phyloP scores from a whole-genome alignment of 306 rosid species.

The Inga laurina region DNA sequence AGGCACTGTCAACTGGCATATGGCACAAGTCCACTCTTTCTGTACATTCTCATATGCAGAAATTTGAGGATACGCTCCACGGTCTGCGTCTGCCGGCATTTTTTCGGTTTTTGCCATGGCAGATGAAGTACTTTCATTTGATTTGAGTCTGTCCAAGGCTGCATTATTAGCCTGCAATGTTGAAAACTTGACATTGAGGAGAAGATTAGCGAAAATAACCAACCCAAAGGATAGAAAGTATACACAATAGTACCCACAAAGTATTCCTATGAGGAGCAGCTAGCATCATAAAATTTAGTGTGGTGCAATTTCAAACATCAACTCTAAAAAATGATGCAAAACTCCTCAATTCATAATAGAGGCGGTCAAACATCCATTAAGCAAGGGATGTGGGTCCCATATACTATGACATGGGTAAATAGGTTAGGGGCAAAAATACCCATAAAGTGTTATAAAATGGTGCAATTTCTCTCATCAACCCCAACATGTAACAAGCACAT shows the following conservation, averaged over 20 bases:
- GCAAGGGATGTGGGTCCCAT: too few species aligned
- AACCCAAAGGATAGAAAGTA: not conserved
- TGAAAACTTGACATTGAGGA: constrained; percentile 22
- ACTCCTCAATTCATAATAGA: too few species aligned
- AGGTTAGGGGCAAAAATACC: too few species aligned
- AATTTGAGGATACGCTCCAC: constrained; percentile 26
- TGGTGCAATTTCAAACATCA: too few species aligned
- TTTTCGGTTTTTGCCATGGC: not conserved
- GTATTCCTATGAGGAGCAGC: too few species aligned
- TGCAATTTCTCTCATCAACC: not conserved
- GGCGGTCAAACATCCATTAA: too few species aligned
- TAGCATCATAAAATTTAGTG: too few species aligned
- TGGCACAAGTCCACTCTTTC: constrained; percentile 52
- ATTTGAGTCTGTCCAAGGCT: not conserved
- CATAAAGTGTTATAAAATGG: not conserved
- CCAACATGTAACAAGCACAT: not conserved
- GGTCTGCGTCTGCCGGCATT: not conserved
- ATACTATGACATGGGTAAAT: too few species aligned
- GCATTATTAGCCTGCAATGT: constrained; percentile 33
- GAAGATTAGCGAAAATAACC: not conserved
- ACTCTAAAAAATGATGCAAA: too few species aligned
- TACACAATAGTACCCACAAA: not conserved
- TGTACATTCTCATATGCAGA: constrained; percentile 32
- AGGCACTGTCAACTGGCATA: constrained; percentile 37
- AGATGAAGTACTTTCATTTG: constrained; percentile 26